Conservation (phyloP, 208 protist species). For the Wallacemonas sp. region DNA sequence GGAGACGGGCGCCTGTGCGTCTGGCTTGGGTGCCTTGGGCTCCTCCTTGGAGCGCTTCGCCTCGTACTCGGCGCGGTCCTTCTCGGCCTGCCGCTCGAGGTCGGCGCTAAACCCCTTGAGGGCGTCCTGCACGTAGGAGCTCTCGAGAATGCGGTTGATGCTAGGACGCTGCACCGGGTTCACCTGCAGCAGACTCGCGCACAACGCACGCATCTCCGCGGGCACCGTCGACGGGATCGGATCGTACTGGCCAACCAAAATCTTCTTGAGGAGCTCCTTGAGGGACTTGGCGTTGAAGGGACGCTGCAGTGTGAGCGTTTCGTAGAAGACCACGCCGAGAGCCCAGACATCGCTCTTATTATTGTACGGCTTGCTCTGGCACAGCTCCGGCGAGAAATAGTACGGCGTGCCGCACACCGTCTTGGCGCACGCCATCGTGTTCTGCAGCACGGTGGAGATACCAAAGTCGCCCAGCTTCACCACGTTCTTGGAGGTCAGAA, state of each 20-base stretch:
- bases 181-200: slow-evolving; percentile 79
- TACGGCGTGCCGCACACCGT: slow-evolving; percentile 96
- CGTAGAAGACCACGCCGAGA: slow-evolving; percentile 91
- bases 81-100: slow-evolving; percentile 83
- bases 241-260: slow-evolving; percentile 85
- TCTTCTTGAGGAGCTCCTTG: slow-evolving; percentile 92
- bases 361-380: slow-evolving; percentile 94
- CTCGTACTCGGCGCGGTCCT: slow-evolving; percentile 81
- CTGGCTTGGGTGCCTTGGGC: slow-evolving; percentile 16
- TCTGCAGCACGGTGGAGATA: slow-evolving; percentile 92
- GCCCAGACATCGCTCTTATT: slow-evolving; percentile 94
- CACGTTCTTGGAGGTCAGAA: slow-evolving; percentile 86
- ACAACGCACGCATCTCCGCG: slow-evolving; percentile 78
- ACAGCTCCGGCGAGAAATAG: slow-evolving; percentile 96
- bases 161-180: slow-evolving; percentile 81
- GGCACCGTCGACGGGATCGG: slow-evolving; percentile 80
- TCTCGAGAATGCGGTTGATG: slow-evolving; percentile 90
- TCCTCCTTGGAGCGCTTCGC: slow-evolving; percentile 34
- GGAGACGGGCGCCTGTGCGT: slow-evolving; percentile 13
- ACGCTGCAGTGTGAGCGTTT: slow-evolving; percentile 87
- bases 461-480: slow-evolving; percentile 93
- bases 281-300: slow-evolving; percentile 89
- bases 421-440: slow-evolving; percentile 90
- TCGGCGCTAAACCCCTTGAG: slow-evolving; percentile 81
- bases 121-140: slow-evolving; percentile 80